Base-by-base conservation (phyloP, 768 basidiomycete species). In the Collybia mongolica region DNA sequence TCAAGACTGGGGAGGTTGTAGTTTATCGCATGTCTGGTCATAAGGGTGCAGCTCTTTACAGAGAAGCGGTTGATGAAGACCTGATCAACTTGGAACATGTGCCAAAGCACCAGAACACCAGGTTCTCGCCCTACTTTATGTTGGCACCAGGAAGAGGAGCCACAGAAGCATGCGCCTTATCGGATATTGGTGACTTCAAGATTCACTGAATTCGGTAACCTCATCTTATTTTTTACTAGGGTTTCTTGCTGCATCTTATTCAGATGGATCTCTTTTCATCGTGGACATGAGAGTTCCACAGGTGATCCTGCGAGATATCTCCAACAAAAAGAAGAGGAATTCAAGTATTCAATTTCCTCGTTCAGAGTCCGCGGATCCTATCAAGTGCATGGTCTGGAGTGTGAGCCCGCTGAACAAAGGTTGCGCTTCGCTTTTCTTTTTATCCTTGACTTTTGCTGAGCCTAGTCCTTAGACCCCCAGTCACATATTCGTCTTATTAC, bases 271-370 rank as follows among this genome's bases (percentile, higher is more conserved):
- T 1, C 49, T 95, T 18, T 67, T 78, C 28, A 69, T 93, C 26
- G 63, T 93, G 15, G 88, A 94, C 60, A 74, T 93, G 76, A 77
- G 90, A 19, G 86, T 82, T 1, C 90, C 91, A 1, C 75, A 76
- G 11, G 69, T 93, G 9, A 76, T 93, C 9, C 67, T 87, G 1
- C 74, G 82, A 54, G 72, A 62, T 42, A 72, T 63, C 48, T 72
- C 71, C 58, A 63, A 66, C 19, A 76, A 72, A 56, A 72, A 67
- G 47, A 71, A 67, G 49, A 65, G 69, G 44, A 65, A 71, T 24
- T 56, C 72, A 17, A 54, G 54, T 29, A 39, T 69, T 23, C 61
- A 67, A 44, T 58, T 73, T 19, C 57, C 60, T 19, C 67, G 71
- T 46, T 51, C 72, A 44, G 68, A 64, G n/a, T 66, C 73, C 15